phyloP scores from a whole-genome alignment of 768 basidiomycete species.

The Termitomyces sp. region DNA sequence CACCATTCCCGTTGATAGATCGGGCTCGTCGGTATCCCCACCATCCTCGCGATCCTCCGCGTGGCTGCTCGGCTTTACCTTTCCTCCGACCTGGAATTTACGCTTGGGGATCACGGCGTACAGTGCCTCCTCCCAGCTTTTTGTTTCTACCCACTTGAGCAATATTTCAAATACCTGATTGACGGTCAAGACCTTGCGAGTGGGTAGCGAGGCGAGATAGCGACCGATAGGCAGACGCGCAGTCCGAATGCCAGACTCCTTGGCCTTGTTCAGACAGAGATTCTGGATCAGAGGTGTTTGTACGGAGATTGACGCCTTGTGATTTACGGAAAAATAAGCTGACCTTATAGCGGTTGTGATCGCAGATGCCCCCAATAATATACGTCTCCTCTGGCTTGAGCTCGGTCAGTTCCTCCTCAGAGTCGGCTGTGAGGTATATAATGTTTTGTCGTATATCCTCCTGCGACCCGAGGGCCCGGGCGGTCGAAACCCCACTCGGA shows the following conservation, averaged over 20 bases:
- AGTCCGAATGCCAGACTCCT: slow-evolving; percentile 66
- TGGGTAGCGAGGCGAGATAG: slow-evolving; percentile 77
- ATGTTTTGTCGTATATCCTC: slow-evolving; percentile 44
- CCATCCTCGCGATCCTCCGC: slow-evolving; percentile 15
- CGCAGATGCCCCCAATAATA: slow-evolving; percentile 93
- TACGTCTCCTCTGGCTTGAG: slow-evolving; percentile 84
- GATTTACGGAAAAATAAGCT: slow-evolving; percentile 1
- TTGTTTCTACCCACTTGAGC: slow-evolving; percentile 81
- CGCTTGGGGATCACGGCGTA: slow-evolving; percentile 88
- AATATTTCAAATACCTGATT: slow-evolving; percentile 97
- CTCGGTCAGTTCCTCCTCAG: slow-evolving; percentile 79
- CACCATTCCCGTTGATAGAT: neutral
- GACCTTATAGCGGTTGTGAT: slow-evolving; percentile 95
- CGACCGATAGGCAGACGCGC: slow-evolving; percentile 95
- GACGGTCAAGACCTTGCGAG: slow-evolving; percentile 94
- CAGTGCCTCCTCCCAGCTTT: slow-evolving; percentile 84
- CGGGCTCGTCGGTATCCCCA: slow-evolving; percentile 7
- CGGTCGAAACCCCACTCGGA: neutral
- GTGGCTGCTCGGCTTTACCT: slow-evolving; percentile 14
- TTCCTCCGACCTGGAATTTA: slow-evolving; percentile 64
- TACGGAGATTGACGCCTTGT: slow-evolving; percentile 4
- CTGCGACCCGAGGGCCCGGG: neutral
- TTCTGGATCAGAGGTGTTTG: slow-evolving; percentile 43
- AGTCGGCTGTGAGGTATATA: slow-evolving; percentile 94
- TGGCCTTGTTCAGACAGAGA: slow-evolving; percentile 86